phyloP scores from a whole-genome alignment of 2,329 filamentous ascomycete genomes.

The Colletotrichum ledebouriae region DNA sequence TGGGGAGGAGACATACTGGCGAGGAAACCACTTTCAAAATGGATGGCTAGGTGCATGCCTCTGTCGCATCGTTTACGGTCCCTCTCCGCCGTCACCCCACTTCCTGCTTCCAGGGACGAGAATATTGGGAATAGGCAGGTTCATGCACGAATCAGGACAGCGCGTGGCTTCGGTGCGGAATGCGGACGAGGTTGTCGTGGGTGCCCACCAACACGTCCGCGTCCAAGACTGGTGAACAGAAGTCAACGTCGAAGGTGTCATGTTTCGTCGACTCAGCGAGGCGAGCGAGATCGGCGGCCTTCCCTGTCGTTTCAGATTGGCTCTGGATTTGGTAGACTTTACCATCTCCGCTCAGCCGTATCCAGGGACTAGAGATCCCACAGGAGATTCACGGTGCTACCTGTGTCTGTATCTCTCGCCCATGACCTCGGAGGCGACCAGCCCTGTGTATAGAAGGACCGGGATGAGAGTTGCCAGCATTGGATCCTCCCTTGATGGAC shows the following conservation, averaged over 20 bases:
- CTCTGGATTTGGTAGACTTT: slow-evolving; percentile 32
- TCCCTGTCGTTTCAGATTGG: slow-evolving; percentile 40
- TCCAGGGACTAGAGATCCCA: slow-evolving; percentile 31
- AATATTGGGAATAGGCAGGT: slow-evolving; percentile 28
- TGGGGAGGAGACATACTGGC: slow-evolving; percentile 26
- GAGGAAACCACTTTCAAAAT: slow-evolving; percentile 26
- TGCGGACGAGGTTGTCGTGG: slow-evolving; percentile 27
- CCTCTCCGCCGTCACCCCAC: slow-evolving; percentile 25
- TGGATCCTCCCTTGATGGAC: neutral
- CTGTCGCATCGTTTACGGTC: slow-evolving; percentile 36
- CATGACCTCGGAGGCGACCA: slow-evolving; percentile 7
- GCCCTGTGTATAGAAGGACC: slow-evolving; percentile 12
- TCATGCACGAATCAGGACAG: slow-evolving; percentile 37
- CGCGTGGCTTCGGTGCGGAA: slow-evolving; percentile 17
- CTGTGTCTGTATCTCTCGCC: slow-evolving; percentile 7
- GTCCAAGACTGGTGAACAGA: slow-evolving; percentile 22
- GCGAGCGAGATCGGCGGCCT: slow-evolving; percentile 38
- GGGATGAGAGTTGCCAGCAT: slow-evolving; percentile 3
- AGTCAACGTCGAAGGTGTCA: slow-evolving; percentile 40
- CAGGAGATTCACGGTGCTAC: slow-evolving; percentile 3
- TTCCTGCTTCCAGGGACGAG: slow-evolving; percentile 9
- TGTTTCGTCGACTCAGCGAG: slow-evolving; percentile 42
- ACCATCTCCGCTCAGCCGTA: slow-evolving; percentile 23
- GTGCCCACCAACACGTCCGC: slow-evolving; percentile 9
- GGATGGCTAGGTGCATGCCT: slow-evolving; percentile 41